phyloP scores from a whole-genome alignment of 2,329 filamentous ascomycete genomes.

The Rhinocladiella similis region DNA sequence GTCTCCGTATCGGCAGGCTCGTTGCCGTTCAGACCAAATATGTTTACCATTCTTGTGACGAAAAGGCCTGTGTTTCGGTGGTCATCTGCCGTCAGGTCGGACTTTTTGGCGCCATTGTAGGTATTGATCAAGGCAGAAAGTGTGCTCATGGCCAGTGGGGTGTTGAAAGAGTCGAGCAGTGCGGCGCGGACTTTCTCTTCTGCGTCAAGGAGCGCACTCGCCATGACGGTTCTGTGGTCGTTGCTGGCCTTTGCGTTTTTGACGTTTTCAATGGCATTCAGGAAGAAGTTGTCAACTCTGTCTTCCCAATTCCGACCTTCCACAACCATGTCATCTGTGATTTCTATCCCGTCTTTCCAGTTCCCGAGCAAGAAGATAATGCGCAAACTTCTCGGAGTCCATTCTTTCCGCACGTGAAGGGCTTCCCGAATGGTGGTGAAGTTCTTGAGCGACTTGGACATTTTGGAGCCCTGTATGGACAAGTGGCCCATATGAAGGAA shows the following conservation, averaged over 20 bases:
- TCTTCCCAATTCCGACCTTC: conserved; percentile 78
- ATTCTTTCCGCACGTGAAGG: conserved; percentile 61
- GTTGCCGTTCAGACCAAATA: conserved; percentile 69
- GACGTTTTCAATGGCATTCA: conserved; percentile 36
- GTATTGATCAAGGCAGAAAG: conserved; percentile 76
- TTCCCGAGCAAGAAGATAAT: conserved; percentile 84
- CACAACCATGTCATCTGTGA: conserved; percentile 77
- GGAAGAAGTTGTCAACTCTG: conserved; percentile 70
- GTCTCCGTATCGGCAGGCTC: conserved; percentile 36
- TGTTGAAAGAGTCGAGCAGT: conserved; percentile 85
- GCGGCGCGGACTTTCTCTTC: conserved; percentile 63
- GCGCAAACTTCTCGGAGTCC: conserved; percentile 76
- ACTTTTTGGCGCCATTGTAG: conserved; percentile 62
- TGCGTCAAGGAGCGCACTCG: conserved; percentile 52
- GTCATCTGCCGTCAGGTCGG: conserved; percentile 47
- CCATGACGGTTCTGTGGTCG: conserved; percentile 33
- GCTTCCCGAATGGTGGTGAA: conserved; percentile 92
- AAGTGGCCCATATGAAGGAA: conserved; percentile 95
- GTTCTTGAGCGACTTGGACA: conserved; percentile 95
- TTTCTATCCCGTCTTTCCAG: conserved; percentile 91
- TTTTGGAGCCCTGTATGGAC: conserved; percentile 85
- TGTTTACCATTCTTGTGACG: conserved; percentile 79
- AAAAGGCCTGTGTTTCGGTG: conserved; percentile 66
- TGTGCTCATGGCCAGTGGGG: conserved; percentile 73
- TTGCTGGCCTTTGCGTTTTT: conserved; percentile 52